Evolutionary conservation across 768 basidiomycete species (phyloP).

Genomic region (Boletus vermiculosoides): DNA sequence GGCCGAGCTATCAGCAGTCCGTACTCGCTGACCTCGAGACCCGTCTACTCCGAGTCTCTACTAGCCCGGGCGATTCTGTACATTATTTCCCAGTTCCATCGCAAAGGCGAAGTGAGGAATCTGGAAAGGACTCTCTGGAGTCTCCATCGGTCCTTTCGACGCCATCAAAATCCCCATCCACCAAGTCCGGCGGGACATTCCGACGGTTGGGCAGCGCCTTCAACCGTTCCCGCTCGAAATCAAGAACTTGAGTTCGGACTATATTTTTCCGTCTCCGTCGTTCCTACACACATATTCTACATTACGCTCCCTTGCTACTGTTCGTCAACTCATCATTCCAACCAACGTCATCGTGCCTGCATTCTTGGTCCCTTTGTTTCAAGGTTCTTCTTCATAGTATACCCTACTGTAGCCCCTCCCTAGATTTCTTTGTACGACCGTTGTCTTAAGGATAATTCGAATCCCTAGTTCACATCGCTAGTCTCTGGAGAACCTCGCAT

Average conservation of each 20-base stretch:
- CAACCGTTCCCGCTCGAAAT: constrained; percentile 24
- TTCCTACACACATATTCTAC: constrained; percentile 7
- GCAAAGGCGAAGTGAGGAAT: constrained; percentile 32
- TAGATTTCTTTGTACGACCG: not conserved
- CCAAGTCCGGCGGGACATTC: constrained; percentile 24
- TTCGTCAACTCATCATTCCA: constrained; percentile 21
- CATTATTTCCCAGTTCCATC: constrained; percentile 36
- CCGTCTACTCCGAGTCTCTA: constrained; percentile 25
- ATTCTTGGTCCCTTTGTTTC: not conserved
- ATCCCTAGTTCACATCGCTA: not conserved
- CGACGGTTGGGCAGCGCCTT: constrained; percentile 20
- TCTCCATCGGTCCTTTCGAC: constrained; percentile 30
- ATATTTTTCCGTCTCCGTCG: not conserved
- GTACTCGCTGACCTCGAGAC: constrained; percentile 34
- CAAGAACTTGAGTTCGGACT: constrained; percentile 6
- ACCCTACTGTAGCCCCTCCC: constrained; percentile 14
- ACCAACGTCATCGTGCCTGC: constrained; percentile 1
- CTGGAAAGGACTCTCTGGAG: constrained; percentile 26
- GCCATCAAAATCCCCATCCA: constrained; percentile 17
- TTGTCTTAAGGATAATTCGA: constrained; percentile 6
- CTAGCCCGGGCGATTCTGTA: constrained; percentile 31
- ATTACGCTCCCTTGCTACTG: constrained; percentile 10
- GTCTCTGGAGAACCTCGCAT: not conserved
- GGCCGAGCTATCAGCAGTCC: constrained; percentile 31
- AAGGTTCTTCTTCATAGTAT: not conserved